Evolutionary conservation across 768 basidiomycete species (phyloP), one percentile per base, ranked within the genome.

Genomic region (Tephrocybe sp.): DNA sequence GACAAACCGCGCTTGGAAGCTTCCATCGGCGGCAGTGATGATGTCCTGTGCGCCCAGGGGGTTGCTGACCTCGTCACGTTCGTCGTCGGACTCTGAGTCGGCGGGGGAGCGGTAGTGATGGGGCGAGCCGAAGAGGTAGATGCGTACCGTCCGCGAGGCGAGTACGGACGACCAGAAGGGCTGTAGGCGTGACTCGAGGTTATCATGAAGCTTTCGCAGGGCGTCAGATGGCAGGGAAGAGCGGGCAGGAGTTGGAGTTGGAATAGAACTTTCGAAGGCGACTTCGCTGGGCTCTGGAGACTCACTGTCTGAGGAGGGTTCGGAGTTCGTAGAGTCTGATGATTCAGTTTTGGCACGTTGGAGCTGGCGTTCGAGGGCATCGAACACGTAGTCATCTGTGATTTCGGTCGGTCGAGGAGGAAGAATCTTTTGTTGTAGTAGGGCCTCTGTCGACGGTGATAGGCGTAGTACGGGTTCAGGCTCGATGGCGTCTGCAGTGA

Each of bases 121-220:
- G 34, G 66, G 71, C 12, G 65, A 70, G 3, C 80, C 68, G 59
- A 80, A 87, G n/a, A 94, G 60, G 18, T 81, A 73, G 3, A 94
- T 59, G 14, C 80, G 77, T 7, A 94, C 71, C 2, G 68, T 77
- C 15, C 91, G 80, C 21, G 80, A 75, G 9, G 86, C 62, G 0
- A 95, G 71, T 0, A 81, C 83, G 3, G 84, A 83, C 2, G 86
- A 79, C 90, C 90, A 94, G 68, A 96, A 93, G 0, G 86, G 83
- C 42, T 80, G 82, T 21, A 96, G 69, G 0, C 93, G 83, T 4
- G 76, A 66, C 62, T 93, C 88, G 4, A 96, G 76, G 59, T 94
- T 95, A 11, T 74, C 73, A 55, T 93, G 86, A 46, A 86, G 74
- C 21, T 78, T 75, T 3, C 73, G 78, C 15, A 88, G 62, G 23